Evolutionary conservation across 495 filamentous ascomycete genomes (phyloP).

Genomic region (Neurospora sp.): DNA sequence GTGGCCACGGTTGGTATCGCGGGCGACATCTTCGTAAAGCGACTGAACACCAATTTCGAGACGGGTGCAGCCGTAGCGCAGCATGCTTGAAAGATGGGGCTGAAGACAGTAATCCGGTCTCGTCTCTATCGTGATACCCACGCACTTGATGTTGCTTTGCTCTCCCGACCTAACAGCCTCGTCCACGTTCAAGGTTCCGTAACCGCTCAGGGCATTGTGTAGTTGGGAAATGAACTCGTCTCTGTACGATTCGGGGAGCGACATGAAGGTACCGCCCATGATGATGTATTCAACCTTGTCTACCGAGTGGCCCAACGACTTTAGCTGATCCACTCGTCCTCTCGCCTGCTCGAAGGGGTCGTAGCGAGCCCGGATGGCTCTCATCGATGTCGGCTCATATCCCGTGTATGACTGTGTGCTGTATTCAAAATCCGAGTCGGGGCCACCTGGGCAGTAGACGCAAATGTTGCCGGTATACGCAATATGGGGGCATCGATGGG

Average conservation of each 20-base stretch:
- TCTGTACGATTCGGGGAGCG: constrained; percentile 74
- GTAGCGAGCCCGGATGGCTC: constrained; percentile 92
- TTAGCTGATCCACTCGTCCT: constrained; percentile 92
- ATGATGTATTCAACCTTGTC: constrained; percentile 99
- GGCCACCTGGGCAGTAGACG: constrained; percentile 95
- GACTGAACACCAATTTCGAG: constrained; percentile 94
- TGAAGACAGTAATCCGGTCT: constrained; percentile 93
- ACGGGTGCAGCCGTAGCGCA: constrained; percentile 91
- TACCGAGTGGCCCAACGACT: constrained; percentile 86
- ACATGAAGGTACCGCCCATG: constrained; percentile 99
- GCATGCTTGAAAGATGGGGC: constrained; percentile 83
- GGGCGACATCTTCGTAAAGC: constrained; percentile 94
- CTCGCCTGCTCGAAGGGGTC: constrained; percentile 97
- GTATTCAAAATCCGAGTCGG: constrained; percentile 97
- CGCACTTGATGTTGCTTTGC: constrained; percentile 92
- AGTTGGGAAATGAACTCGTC: constrained; percentile 90
- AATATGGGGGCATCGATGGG: constrained; percentile 94
- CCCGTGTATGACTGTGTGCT: constrained; percentile 97
- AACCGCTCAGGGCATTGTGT: constrained; percentile 92
- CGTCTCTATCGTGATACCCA: constrained; percentile 97
- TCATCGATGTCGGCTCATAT: constrained; percentile 97
- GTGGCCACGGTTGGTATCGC: constrained; percentile 94
- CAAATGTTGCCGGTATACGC: constrained; percentile 97
- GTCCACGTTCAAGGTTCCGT: constrained; percentile 83
- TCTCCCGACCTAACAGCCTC: constrained; percentile 86